A percentile compares a stretch with the other conserved stretches of the same genome.
Evolutionary conservation across 768 basidiomycete species (phyloP).

Genomic region (Antrodiella citrinella): DNA sequence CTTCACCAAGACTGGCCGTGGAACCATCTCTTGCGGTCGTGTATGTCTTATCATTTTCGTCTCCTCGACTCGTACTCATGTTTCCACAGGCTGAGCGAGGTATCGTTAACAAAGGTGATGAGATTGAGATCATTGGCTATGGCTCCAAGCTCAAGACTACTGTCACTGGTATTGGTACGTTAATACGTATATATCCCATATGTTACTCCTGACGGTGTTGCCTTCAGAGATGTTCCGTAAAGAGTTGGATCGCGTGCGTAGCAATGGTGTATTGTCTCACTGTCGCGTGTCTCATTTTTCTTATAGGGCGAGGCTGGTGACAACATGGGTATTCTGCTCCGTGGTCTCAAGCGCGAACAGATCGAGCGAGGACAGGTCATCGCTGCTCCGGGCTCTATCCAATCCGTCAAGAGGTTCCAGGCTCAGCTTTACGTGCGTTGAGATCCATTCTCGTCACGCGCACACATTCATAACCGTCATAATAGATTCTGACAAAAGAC

Average conservation of each 20-base stretch:
- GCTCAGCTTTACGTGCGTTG: constrained; percentile 78
- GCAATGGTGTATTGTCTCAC: background rate
- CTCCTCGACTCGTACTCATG: background rate
- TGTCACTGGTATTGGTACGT: constrained; percentile 84
- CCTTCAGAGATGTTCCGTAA: constrained; percentile 97
- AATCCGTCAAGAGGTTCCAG: constrained; percentile 89
- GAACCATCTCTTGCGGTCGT: constrained; percentile 94
- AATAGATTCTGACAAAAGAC: constrained; percentile 79
- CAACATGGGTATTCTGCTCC: constrained; percentile 96
- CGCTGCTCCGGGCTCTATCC: constrained; percentile 82
- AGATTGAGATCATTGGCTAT: constrained; percentile 88
- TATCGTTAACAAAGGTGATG: constrained; percentile 80
- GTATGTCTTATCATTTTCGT: constrained; percentile 32
- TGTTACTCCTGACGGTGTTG: background rate
- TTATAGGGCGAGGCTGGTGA: constrained; percentile 90
- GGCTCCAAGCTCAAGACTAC: constrained; percentile 82
- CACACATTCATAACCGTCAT: background rate
- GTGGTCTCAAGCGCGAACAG: constrained; percentile 96
- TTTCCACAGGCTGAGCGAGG: constrained; percentile 78
- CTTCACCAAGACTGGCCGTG: constrained; percentile 97
- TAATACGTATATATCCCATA: background rate
- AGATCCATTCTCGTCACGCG: background rate
- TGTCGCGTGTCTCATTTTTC: background rate
- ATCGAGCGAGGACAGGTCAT: constrained; percentile 90
- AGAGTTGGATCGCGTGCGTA: constrained; percentile 80